These are phyloP conservation scores for Aphanomyces stellatus DNA, from an alignment of 352 stramenopile genomes.

Conservation along the genomic window DNA sequence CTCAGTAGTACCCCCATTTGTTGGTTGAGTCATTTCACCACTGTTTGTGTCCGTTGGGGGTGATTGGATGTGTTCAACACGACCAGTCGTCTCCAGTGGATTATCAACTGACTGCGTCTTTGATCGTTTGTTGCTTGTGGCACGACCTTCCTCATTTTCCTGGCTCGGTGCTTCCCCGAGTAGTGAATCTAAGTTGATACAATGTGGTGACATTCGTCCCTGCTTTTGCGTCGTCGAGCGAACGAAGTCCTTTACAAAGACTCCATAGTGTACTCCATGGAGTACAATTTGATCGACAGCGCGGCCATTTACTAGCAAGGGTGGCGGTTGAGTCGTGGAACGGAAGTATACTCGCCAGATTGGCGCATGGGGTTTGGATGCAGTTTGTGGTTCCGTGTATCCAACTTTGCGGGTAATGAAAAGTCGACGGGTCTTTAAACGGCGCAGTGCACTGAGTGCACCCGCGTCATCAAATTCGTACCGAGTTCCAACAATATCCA, in stretches of 20 bases:
- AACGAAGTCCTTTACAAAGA: background rate
- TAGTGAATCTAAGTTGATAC: background rate
- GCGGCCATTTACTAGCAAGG: background rate
- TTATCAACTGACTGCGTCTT: background rate
- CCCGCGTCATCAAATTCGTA: background rate
- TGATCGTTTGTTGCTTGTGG: background rate
- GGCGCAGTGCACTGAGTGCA: background rate
- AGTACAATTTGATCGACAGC: background rate
- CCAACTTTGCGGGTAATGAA: background rate
- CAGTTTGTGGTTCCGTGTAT: background rate
- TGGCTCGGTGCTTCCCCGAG: background rate
- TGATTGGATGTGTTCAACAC: background rate
- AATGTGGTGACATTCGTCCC: background rate
- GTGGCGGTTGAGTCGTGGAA: background rate
- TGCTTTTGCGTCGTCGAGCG: background rate
- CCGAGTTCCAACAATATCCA: background rate
- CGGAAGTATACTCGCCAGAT: slow-evolving; percentile 1
- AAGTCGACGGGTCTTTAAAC: background rate
- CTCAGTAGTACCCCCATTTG: too few species aligned
- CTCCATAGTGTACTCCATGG: background rate
- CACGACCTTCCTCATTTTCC: background rate
- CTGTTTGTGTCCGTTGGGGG: background rate
- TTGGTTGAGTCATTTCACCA: too few species aligned
- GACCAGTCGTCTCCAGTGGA: background rate
- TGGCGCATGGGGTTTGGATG: background rate